Base-by-base conservation (phyloP, 129 eudicot genomes). In the Calendula officinalis region DNA sequence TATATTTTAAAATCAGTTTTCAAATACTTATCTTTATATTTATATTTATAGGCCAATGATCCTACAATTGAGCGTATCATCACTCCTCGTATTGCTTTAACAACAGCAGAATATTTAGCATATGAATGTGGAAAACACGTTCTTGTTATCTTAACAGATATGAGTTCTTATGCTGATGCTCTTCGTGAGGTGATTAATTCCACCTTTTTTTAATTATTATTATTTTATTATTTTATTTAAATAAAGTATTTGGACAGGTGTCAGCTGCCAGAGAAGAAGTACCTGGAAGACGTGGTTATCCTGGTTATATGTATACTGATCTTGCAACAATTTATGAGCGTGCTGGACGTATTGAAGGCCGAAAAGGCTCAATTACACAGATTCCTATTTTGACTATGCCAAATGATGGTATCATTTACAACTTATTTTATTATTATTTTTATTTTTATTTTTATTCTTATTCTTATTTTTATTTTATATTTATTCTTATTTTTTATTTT, bases 201-300 rank as follows among this genome's bases (percentile, higher is more conserved):
- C 4, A 8, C 51, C 37, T 70, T 22, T 22, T 22, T 22, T 22
- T 22, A 22, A 22, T 22, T 22, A 22, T 22, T 22, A 22, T 22
- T 22, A 22, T 22, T 22, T 22, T 22, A 22, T 0, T 22, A 22
- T 22, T 22, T 22, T 22, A 22, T 22, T 22, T 22, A 22, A 22
- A 22, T 22, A 22, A 22, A 22, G 30, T 22, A 22, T 22, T 22
- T 22, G 30, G 30, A 14, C 68, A 92, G 99, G 99, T 92, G 12
- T 88, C 99, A 69, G 99, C 96, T 79, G 96, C 99, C 30, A 91
- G 96, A 56, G 99, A 92, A 56, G 96, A 92, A 88, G 99, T 92
- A 64, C 99, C 99, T 66, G 99, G 99, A 81, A 92, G 99, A 71
- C 96, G 99, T 88, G 99, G 99, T 30, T 92, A 92, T 80, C 99